Evolutionary conservation across 768 basidiomycete species (phyloP), one percentile per base, ranked within the genome.

Genomic region (Rhodocollybia butyracea): DNA sequence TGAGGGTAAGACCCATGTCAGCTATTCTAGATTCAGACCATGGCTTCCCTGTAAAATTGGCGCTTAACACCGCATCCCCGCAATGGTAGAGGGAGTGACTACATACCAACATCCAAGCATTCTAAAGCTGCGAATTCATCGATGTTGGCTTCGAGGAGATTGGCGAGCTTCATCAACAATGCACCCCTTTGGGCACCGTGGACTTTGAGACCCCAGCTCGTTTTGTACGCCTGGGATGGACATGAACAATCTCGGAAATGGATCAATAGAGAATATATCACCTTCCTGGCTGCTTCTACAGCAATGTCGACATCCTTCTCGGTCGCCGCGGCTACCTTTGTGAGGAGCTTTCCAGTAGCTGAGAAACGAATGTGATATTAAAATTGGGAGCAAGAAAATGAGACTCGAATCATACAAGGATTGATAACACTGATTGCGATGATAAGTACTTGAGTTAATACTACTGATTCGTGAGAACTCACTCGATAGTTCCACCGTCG

Each of bases 401-500:
- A 38, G n/a, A 27, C 7, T 15, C 27, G 32, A 46, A 22, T 60
- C 62, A 46, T 40, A 68, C 68, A 61, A 11, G 80, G 79, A 61
- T 82, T 80, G 55, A 77, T 63, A 24, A 78, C 72, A 39, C 78
- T 81, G 60, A 21, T 22, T 46, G 7, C 3, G 36, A 30, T 17
- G 8, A 47, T 3, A 12, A 26, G 32, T 12, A 41, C 17, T 5
- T 27, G n/a, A 34, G 17, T 30, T 17, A 30, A 38, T 29, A 8
- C 17, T 10, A 24, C 21, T n/a, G 21, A 36, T n/a, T 13, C 30
- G 41, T 17, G 32, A 21, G 34, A 5, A 67, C 86, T 65, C 62
- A 89, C 88, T 89, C 85, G 64, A 91, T 85, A n/a, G 78, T 80
- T n/a, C 73, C 78, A 1, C 72, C 68, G 5, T 79, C 72, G 19